A percentile compares a stretch with the other conserved stretches of the same genome.
Evolutionary conservation across 1,284 basidiomycete species (phyloP).

Genomic region (Pascua sp.): DNA sequence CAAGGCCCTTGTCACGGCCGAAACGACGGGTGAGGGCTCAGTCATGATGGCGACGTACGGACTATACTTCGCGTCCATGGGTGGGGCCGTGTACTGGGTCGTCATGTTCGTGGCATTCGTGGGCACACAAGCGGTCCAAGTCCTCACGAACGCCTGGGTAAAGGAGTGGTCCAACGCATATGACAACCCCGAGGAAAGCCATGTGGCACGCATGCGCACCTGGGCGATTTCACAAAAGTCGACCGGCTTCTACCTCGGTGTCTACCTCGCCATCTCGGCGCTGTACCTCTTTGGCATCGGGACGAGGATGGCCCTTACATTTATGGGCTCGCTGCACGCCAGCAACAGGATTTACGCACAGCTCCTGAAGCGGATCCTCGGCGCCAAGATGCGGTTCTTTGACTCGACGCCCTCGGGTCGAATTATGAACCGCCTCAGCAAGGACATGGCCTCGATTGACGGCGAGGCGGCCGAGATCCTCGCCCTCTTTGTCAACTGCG

Average conservation of each 20-base stretch:
- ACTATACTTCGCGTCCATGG: conserved; percentile 43
- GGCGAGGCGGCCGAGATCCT: conserved; percentile 47
- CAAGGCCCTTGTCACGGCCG: conserved; percentile 45
- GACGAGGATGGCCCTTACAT: conserved; percentile 36
- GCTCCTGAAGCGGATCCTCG: conserved; percentile 42
- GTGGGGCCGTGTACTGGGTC: conserved; percentile 38
- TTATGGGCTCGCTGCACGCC: conserved; percentile 41
- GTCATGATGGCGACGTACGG: conserved; percentile 38
- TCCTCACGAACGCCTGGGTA: conserved; percentile 47
- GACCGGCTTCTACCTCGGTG: conserved; percentile 38
- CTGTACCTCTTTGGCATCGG: conserved; percentile 43
- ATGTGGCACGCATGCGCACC: neutral
- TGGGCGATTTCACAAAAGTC: conserved; percentile 10
- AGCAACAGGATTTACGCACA: conserved; percentile 36
- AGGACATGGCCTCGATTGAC: conserved; percentile 55
- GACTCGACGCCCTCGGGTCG: conserved; percentile 52
- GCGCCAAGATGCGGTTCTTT: conserved; percentile 49
- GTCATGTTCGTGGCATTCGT: conserved; percentile 35
- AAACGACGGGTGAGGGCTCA: conserved; percentile 35
- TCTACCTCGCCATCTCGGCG: conserved; percentile 40
- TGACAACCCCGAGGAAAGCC: neutral
- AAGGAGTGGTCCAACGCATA: conserved; percentile 43
- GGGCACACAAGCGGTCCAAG: conserved; percentile 42
- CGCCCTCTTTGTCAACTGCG: conserved; percentile 43
- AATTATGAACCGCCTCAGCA: conserved; percentile 54